Conservation (phyloP, 2,329 filamentous ascomycete species). For the Juglanconis oblonga region DNA sequence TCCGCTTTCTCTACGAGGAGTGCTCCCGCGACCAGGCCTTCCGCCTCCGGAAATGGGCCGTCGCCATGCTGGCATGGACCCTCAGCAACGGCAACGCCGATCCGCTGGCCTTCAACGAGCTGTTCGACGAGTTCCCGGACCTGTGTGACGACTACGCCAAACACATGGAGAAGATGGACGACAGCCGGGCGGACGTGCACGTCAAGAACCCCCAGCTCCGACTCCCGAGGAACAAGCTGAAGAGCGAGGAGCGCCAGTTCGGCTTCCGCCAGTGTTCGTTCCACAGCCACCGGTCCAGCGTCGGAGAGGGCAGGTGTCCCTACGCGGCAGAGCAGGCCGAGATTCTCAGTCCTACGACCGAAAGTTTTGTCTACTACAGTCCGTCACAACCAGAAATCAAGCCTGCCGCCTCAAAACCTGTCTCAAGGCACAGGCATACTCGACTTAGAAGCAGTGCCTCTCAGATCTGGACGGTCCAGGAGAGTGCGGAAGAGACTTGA, state of each 20-base stretch:
- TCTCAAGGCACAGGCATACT: background rate
- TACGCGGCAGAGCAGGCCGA: slow-evolving; percentile 28
- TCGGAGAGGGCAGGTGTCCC: slow-evolving; percentile 54
- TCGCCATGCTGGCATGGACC: slow-evolving; percentile 59
- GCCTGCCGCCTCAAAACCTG: background rate
- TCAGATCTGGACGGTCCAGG: slow-evolving; percentile 14
- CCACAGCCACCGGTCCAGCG: slow-evolving; percentile 53
- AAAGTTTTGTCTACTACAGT: slow-evolving; percentile 9
- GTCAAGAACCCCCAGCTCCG: slow-evolving; percentile 61
- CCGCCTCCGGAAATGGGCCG: slow-evolving; percentile 56
- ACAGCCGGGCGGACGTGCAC: slow-evolving; percentile 47
- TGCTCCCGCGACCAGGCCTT: slow-evolving; percentile 48
- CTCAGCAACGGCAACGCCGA: slow-evolving; percentile 33
- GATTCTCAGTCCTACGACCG: slow-evolving; percentile 8
- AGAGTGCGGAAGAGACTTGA: slow-evolving; percentile 17
- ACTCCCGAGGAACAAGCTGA: slow-evolving; percentile 52
- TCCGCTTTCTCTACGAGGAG: slow-evolving; percentile 52
- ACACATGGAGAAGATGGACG: slow-evolving; percentile 51
- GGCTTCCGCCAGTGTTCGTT: slow-evolving; percentile 62
- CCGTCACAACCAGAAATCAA: background rate
- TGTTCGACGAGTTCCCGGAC: slow-evolving; percentile 37
- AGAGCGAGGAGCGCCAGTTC: slow-evolving; percentile 55
- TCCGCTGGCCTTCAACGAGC: slow-evolving; percentile 22
- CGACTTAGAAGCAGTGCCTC: slow-evolving; percentile 2
- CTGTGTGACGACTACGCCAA: slow-evolving; percentile 49